Conservation (phyloP, 148 eudicot genomes). For the Chenopodium formosanum region DNA sequence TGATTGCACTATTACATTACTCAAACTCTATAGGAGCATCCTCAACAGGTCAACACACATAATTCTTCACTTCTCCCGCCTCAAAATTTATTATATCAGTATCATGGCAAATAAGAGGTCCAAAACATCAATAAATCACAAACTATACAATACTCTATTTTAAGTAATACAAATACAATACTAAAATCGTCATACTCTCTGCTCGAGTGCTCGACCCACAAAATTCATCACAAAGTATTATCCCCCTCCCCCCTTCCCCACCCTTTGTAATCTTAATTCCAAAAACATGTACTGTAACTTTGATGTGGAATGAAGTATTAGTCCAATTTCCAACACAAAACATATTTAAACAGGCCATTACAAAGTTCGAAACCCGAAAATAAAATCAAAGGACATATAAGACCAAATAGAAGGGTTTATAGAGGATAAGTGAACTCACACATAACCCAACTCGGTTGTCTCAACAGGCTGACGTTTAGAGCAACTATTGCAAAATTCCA, state of each 20-base stretch:
- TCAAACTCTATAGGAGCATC: neutral
- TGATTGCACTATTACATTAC: neutral
- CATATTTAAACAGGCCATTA: neutral
- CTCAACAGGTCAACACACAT: too few relatives aligned
- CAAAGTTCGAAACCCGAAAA: neutral
- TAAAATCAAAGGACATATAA: neutral
- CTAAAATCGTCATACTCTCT: neutral
- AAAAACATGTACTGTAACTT: neutral
- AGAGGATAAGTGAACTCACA: slow-evolving; percentile 21
- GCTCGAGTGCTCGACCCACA: too few relatives aligned
- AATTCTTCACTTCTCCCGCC: too few relatives aligned
- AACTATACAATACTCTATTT: too few relatives aligned
- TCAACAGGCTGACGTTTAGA: slow-evolving; percentile 3
- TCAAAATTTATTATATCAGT: too few relatives aligned
- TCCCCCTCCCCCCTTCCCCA: too few relatives aligned
- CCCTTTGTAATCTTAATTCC: too few relatives aligned
- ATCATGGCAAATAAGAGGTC: too few relatives aligned
- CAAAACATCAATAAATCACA: too few relatives aligned
- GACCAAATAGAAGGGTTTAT: neutral
- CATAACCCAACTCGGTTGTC: slow-evolving; percentile 26
- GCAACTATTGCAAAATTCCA: slow-evolving; percentile 26
- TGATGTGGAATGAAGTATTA: too few relatives aligned
- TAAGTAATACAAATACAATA: neutral
- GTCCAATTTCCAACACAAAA: too few relatives aligned
- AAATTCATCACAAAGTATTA: too few relatives aligned